Percentiles rank a stretch among this genome's conserved stretches.
Conservation (phyloP, 345 rosid species). For the Theobroma cacao region DNA sequence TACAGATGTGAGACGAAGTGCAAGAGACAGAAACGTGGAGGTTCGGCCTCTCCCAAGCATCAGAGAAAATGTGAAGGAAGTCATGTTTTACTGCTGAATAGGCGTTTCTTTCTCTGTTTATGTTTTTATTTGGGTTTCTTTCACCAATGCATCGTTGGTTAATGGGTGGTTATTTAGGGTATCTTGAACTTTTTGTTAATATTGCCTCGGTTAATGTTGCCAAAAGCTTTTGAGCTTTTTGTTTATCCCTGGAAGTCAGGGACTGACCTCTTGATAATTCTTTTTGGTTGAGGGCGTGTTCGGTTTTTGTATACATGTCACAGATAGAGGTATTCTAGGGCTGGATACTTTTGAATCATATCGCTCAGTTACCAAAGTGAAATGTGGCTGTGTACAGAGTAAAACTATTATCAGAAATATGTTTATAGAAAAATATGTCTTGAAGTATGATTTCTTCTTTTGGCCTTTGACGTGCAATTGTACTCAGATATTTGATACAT, state of each 20-base stretch:
- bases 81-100: conserved; percentile 17
- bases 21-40: background rate
- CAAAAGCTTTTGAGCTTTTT: background rate
- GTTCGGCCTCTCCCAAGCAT: conserved; percentile 28
- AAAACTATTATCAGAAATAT: background rate
- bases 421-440: background rate
- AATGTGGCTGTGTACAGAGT: background rate
- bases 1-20: background rate
- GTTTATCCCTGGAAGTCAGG: too few species aligned
- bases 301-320: background rate
- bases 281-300: background rate
- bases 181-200: too few species aligned
- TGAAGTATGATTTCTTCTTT: background rate
- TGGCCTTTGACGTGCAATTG: too few species aligned
- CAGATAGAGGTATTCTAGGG: background rate
- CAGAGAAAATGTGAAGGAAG: conserved; percentile 41
- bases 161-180: background rate
- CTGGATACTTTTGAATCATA: background rate
- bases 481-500: too few species aligned
- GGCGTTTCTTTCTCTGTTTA: background rate
- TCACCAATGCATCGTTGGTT: background rate
- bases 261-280: too few species aligned
- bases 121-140: background rate
- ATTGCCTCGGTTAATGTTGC: too few species aligned
- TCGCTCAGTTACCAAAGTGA: background rate